Conservation (phyloP, 768 basidiomycete species). For the Suillus alpinus region DNA sequence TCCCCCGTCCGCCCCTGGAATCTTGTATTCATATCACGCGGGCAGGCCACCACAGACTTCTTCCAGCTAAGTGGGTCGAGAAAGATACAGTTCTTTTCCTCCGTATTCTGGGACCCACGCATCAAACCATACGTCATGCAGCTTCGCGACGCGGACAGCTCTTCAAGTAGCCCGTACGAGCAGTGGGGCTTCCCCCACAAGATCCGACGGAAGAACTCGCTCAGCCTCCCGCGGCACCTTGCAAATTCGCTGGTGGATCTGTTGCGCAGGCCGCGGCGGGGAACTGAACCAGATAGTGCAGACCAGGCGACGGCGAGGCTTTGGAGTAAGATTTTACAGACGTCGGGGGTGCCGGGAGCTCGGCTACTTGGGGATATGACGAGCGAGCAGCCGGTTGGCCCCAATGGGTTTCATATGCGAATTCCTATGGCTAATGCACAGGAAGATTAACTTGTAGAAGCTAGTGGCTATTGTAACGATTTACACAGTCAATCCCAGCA, state of each 20-base stretch:
- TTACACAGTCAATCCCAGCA: neutral
- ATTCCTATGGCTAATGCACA: neutral
- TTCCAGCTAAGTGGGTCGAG: neutral
- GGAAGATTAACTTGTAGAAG: neutral
- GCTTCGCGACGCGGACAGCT: neutral
- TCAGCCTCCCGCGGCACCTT: neutral
- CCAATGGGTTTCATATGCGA: neutral
- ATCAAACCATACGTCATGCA: neutral
- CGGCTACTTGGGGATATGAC: neutral
- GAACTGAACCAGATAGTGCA: neutral
- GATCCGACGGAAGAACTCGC: neutral
- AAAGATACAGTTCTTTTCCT: neutral
- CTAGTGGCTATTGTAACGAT: neutral
- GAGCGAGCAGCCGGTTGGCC: neutral
- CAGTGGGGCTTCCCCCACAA: neutral
- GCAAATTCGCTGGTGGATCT: neutral
- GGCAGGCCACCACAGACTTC: neutral
- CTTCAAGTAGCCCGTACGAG: neutral
- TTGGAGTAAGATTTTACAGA: neutral
- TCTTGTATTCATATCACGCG: neutral
- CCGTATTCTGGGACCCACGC: neutral
- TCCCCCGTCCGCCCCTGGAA: neutral
- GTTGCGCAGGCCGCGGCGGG: neutral
- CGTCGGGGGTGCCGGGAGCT: neutral
- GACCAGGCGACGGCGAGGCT: neutral